Evolutionary conservation across 164 flowering plant genomes (phyloP), one percentile per base, ranked within the genome.

Genomic region (Chimonanthus praecox): DNA sequence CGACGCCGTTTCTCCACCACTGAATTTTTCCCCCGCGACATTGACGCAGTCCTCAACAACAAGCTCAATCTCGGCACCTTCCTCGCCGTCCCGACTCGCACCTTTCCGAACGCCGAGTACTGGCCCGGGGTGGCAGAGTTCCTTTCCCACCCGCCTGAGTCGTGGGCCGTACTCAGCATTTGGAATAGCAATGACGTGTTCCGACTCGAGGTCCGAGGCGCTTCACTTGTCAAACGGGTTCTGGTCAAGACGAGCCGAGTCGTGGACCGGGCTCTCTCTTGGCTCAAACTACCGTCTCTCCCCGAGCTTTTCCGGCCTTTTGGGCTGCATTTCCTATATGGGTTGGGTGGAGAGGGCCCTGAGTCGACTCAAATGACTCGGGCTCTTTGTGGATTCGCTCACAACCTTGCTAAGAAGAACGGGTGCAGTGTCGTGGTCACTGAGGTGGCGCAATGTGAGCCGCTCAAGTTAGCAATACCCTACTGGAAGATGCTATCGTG

Each of bases 21-120:
- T 21, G 99, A 95, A 88, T 95, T 95, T 81, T 94, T 93, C 83
- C 99, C 99, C 0, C 85, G 94, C 6, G 99, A 95, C 83, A 90
- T 95, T 60, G 95, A 89, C 84, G 62, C 91, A 6, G 86, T 95
- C 1, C 80, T 95, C 45, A 77, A 77, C 73, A 92, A 94, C 82
- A 79, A 76, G 11, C 97, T 93, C 78, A 83, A 18, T 47, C 88
- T 94, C 4, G 99, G 97, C 46, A 95, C 99, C 4, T 94, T 87
- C 80, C 65, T 95, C 3, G 97, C 99, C 20, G 85, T 94, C 0
- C 89, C 90, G 0, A 73, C 77, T 15, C 83, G 77, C 3, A 13
- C 63, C 0, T 70, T 60, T 51, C 43, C 58, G 11, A 4, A 5
- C 7, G 46, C 74, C 48, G 75, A 44, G 20, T n/a, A 80, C 3